Percentiles rank a stretch among this genome's conserved stretches.
phyloP scores from a whole-genome alignment of 768 basidiomycete genomes.

The Boletus vermiculosoides region DNA sequence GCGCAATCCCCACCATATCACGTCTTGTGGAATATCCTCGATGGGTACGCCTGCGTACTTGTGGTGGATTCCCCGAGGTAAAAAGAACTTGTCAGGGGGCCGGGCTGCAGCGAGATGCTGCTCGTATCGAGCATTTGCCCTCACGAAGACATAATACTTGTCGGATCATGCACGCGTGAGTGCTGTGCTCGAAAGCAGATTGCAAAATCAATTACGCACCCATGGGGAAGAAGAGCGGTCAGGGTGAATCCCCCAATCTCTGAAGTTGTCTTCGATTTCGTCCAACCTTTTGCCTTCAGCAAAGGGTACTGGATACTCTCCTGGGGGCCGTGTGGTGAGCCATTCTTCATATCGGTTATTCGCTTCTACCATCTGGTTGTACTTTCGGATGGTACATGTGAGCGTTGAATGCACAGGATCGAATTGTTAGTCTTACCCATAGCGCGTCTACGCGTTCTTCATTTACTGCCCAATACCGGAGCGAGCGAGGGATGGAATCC shows the following conservation, averaged over 20 bases:
- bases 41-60: neutral
- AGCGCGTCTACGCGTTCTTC: neutral
- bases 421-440: conserved; percentile 17
- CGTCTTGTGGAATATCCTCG: conserved; percentile 14
- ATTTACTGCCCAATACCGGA: conserved; percentile 17
- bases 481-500: conserved; percentile 5
- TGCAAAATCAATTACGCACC: conserved; percentile 8
- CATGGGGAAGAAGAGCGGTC: neutral
- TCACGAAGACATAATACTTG: conserved; percentile 5
- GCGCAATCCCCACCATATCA: conserved; percentile 15
- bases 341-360: conserved; percentile 19
- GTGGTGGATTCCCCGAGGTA: neutral
- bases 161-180: neutral
- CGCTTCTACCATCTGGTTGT: conserved; percentile 1
- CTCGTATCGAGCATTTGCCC: conserved; percentile 11
- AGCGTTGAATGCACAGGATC: neutral
- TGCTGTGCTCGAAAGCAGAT: neutral
- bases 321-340: conserved; percentile 7
- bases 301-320: conserved; percentile 13
- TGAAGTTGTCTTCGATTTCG: neutral
- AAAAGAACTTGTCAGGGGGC: conserved; percentile 9
- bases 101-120: conserved; percentile 1
- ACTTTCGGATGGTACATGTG: conserved; percentile 4
- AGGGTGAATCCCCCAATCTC: conserved; percentile 10
- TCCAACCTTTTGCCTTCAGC: conserved; percentile 1